These are phyloP conservation scores for Digitaria exilis DNA, from an alignment of 202 grass and related monocot genomes.

Conservation along the genomic window DNA sequence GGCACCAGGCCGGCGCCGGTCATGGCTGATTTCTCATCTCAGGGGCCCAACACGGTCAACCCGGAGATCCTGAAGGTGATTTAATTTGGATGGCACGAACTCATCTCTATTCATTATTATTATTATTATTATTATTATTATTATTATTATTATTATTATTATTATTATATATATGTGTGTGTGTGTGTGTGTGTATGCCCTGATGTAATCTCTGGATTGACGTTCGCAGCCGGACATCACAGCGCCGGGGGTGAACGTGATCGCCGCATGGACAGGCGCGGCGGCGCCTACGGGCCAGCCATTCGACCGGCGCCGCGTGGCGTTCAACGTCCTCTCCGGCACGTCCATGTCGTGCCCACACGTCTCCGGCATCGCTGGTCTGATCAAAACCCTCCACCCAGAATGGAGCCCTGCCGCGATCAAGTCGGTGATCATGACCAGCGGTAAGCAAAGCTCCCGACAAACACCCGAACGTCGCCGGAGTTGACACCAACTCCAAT, in stretches of 20 bases:
- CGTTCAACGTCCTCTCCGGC: constrained; percentile 57
- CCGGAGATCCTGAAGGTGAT: constrained; percentile 73
- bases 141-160: no score
- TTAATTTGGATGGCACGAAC: background rate
- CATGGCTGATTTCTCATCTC: constrained; percentile 79
- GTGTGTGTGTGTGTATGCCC: no score
- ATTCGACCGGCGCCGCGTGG: constrained; percentile 54
- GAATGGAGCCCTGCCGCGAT: constrained; percentile 73
- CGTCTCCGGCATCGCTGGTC: constrained; percentile 63
- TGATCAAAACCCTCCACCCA: constrained; percentile 66
- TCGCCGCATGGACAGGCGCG: constrained; percentile 58
- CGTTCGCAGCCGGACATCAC: constrained; percentile 69
- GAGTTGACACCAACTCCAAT: no score
- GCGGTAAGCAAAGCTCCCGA: constrained; percentile 21
- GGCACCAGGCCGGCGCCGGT: constrained; percentile 57
- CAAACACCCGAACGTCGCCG: no score
- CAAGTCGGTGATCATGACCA: constrained; percentile 79
- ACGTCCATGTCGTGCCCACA: constrained; percentile 98
- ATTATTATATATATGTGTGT: no score
- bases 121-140: no score
- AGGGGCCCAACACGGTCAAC: constrained; percentile 62
- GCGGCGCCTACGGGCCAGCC: background rate
- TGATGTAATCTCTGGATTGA: background rate
- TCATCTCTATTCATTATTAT: background rate
- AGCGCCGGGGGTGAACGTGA: constrained; percentile 60